A percentile compares a stretch with the other conserved stretches of the same genome.
Conservation (phyloP, 768 basidiomycete species). For the Lactarius evosmus region DNA sequence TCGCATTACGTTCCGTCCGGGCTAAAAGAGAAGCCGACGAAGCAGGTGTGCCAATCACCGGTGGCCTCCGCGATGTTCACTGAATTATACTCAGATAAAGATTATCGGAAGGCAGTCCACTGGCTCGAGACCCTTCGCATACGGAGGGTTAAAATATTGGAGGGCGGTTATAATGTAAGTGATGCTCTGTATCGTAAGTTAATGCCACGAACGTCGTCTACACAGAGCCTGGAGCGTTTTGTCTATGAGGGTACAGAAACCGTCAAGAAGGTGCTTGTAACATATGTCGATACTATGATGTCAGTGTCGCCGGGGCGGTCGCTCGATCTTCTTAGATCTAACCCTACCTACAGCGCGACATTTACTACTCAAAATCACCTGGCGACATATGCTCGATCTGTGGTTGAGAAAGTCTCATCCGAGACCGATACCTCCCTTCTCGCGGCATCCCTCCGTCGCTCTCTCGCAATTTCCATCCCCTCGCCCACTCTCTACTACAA, state of each 20-base stretch:
- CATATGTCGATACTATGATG: slow-evolving; percentile 81
- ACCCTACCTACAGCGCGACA: slow-evolving; percentile 58
- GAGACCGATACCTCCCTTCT: slow-evolving; percentile 64
- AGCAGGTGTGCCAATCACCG: slow-evolving; percentile 53
- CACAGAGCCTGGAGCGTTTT: slow-evolving; percentile 78
- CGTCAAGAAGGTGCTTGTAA: slow-evolving; percentile 61
- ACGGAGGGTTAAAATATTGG: slow-evolving; percentile 74
- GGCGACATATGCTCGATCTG: slow-evolving; percentile 56
- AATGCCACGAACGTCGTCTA: slow-evolving; percentile 4
- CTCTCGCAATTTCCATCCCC: slow-evolving; percentile 62
- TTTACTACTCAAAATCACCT: slow-evolving; percentile 71
- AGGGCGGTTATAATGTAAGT: slow-evolving; percentile 74
- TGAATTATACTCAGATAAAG: slow-evolving; percentile 57
- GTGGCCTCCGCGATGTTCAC: not conserved
- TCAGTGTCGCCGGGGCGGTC: slow-evolving; percentile 35
- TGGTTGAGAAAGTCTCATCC: slow-evolving; percentile 65
- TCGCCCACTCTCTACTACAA: slow-evolving; percentile 74
- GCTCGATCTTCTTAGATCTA: slow-evolving; percentile 1
- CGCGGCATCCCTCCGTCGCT: slow-evolving; percentile 54
- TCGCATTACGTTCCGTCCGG: slow-evolving; percentile 70
- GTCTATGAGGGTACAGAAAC: slow-evolving; percentile 64
- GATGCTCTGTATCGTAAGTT: not conserved
- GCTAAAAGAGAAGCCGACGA: slow-evolving; percentile 90
- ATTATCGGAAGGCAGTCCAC: slow-evolving; percentile 86
- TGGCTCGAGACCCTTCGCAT: slow-evolving; percentile 90